Evolutionary conservation across 148 eudicot genomes (phyloP), one percentile per base, ranked within the genome.

Genomic region (Chenopodium formosanum): DNA sequence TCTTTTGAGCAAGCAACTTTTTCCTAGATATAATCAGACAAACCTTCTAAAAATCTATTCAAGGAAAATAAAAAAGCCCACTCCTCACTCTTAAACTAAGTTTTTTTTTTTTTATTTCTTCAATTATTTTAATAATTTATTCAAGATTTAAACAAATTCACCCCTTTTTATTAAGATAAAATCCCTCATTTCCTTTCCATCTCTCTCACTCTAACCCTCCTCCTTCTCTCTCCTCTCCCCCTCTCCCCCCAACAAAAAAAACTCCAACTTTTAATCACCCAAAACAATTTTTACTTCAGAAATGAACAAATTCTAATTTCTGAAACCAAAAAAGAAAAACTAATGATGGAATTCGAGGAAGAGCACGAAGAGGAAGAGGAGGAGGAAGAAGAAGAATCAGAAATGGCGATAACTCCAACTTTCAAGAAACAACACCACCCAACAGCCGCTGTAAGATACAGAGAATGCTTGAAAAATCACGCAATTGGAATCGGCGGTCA

Each of bases 381-480:
- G 60, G 86, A 83, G 40, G 89, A 86, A 31, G 88, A 88, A 11
- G 71, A 73, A 3, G 82, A 85, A 4, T 75, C 76, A 16, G 82
- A 82, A 79, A 85, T 82, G 73, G 58, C 72, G 4, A 70, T 34
- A 17, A 58, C 68, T 23, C 69, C 84, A 40, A 29, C 75, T 70
- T 63, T 37, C 74, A 27, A 75, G 62, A 5, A 48, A 19, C 70
- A 46, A 4, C 32, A 72, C 14, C 78, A 76, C 20, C 13, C 63
- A 2, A n/a, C 17, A 4, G 25, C 78, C 1, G 16, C 79, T 0
- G 78, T 85, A 3, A 75, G 92, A 47, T 95, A 92, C 86, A 53
- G 88, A 2, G 98, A 95, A 86, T 95, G 98, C 67, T 72, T 90
- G 4, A 95, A 92, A 78, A 95, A 95, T 81, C 98, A 95, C 87